Conservation (phyloP, 192 early-diverging fungal species). For the Linnemannia hyalina region DNA sequence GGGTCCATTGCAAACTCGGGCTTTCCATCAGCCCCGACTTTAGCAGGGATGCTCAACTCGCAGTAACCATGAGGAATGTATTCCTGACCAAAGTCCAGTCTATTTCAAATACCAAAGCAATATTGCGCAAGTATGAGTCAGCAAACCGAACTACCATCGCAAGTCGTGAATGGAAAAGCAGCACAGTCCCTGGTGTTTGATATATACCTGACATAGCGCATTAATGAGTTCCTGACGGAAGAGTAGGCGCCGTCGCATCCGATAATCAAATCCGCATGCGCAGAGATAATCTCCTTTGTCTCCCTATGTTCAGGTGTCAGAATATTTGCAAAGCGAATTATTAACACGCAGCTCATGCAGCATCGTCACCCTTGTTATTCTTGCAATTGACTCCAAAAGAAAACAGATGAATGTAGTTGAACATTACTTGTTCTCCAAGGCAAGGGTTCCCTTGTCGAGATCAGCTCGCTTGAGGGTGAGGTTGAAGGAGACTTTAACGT, state of each 20-base stretch:
- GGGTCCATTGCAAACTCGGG: conserved; percentile 87
- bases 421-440: conserved; percentile 62
- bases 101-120: conserved; percentile 3
- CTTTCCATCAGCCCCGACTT: conserved; percentile 62
- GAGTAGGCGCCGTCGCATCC: conserved; percentile 94
- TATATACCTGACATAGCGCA: conserved; percentile 76
- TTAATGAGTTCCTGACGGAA: conserved; percentile 80
- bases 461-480: conserved; percentile 77
- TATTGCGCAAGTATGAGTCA: neutral
- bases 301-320: conserved; percentile 24
- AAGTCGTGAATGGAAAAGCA: neutral
- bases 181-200: neutral
- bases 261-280: conserved; percentile 82
- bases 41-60: conserved; percentile 90
- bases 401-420: conserved; percentile 17
- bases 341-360: neutral
- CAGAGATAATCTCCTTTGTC: conserved; percentile 57
- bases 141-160: neutral
- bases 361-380: no score
- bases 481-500: conserved; percentile 84
- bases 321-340: neutral
- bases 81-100: conserved; percentile 87
- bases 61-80: conserved; percentile 95
- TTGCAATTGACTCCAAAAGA: neutral
- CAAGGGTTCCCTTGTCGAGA: conserved; percentile 75